Conservation (phyloP, 2,329 filamentous ascomycete species). For the Venturia oleaginea region DNA sequence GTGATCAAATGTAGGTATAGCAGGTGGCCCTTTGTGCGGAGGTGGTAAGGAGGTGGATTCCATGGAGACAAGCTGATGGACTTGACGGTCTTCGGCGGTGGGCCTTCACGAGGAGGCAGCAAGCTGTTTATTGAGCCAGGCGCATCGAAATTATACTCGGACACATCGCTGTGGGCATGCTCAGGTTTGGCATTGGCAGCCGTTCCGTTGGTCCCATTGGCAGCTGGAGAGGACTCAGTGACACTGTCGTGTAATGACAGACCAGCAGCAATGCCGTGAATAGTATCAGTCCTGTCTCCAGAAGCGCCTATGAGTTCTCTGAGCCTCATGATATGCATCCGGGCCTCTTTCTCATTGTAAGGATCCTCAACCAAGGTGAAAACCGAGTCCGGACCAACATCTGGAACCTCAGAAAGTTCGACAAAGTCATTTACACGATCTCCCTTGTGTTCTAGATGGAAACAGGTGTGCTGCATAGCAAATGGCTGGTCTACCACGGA, state of each 20-base stretch:
- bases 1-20: constrained; percentile 84
- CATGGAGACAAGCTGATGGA: constrained; percentile 79
- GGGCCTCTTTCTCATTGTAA: constrained; percentile 96
- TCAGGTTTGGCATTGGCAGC: constrained; percentile 29
- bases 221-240: constrained; percentile 28
- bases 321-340: constrained; percentile 85
- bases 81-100: constrained; percentile 84
- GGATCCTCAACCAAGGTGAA: constrained; percentile 82
- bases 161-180: constrained; percentile 46
- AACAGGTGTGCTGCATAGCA: constrained; percentile 96
- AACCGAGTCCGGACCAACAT: constrained; percentile 66
- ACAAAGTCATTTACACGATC: constrained; percentile 91
- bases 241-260: constrained; percentile 80
- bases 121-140: constrained; percentile 60
- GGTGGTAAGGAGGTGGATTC: constrained; percentile 90
- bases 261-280: constrained; percentile 79
- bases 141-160: constrained; percentile 69
- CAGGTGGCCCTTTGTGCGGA: constrained; percentile 84
- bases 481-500: constrained; percentile 88
- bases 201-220: constrained; percentile 28
- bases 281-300: constrained; percentile 75
- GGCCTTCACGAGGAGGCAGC: constrained; percentile 54
- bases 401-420: constrained; percentile 80
- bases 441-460: constrained; percentile 88
- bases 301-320: constrained; percentile 89